Percentiles rank a stretch among this genome's conserved stretches.
phyloP scores from a whole-genome alignment of 2,329 filamentous ascomycete species.

The Penicillium vulpinum region DNA sequence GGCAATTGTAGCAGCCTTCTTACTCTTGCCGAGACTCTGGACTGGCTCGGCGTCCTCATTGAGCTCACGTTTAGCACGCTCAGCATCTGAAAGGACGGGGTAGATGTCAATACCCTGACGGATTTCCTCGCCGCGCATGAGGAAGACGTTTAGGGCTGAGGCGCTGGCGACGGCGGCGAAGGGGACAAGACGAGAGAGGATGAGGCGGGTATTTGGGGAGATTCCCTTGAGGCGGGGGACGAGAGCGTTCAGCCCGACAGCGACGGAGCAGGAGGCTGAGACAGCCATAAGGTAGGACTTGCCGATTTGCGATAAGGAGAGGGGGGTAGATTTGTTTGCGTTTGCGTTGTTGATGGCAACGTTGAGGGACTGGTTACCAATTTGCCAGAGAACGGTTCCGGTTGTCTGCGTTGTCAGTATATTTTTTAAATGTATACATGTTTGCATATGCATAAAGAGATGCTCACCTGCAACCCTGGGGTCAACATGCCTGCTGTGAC shows the following conservation, averaged over 20 bases:
- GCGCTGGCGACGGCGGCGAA: conserved; percentile 94
- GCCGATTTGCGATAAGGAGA: conserved; percentile 75
- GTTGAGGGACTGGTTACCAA: conserved; percentile 95
- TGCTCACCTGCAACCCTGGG: conserved; percentile 70
- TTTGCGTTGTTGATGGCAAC: conserved; percentile 98
- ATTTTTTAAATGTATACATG: not conserved
- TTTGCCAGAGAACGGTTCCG: conserved; percentile 90
- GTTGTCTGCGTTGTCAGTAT: conserved; percentile 56
- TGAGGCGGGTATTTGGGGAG: conserved; percentile 70
- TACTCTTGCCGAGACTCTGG: conserved; percentile 77
- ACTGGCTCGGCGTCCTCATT: conserved; percentile 58
- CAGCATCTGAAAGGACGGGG: conserved; percentile 70
- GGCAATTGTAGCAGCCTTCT: conserved; percentile 81
- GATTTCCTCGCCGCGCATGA: conserved; percentile 98
- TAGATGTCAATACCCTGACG: conserved; percentile 89
- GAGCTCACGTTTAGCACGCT: conserved; percentile 65
- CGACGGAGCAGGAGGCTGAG: conserved; percentile 88
- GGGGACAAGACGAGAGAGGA: conserved; percentile 84
- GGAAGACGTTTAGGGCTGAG: conserved; percentile 89
- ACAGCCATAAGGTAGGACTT: conserved; percentile 93
- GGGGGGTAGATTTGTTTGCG: conserved; percentile 92
- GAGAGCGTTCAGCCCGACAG: conserved; percentile 83
- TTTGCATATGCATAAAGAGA: not conserved
- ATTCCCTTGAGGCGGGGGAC: conserved; percentile 81
- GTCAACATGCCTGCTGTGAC: conserved; percentile 98